Conservation (phyloP, 2,329 filamentous ascomycete species). For the Neopestalotiopsis sp. region DNA sequence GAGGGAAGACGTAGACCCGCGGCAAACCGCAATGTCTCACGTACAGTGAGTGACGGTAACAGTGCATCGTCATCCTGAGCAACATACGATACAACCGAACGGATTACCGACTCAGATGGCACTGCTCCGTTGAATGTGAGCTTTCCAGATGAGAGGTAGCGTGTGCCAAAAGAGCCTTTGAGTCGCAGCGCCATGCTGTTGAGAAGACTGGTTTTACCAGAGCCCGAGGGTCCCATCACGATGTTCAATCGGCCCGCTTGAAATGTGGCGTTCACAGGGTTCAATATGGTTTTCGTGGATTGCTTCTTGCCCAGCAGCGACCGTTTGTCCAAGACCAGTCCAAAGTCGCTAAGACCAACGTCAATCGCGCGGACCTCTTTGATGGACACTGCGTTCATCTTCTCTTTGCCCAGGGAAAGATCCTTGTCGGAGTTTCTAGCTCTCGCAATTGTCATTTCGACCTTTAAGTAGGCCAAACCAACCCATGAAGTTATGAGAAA, state of each 20-base stretch:
- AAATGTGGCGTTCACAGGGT: slow-evolving; percentile 70
- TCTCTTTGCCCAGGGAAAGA: slow-evolving; percentile 72
- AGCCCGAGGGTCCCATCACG: slow-evolving; percentile 81
- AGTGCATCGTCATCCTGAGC: slow-evolving; percentile 80
- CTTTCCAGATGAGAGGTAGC: slow-evolving; percentile 64
- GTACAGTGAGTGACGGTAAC: slow-evolving; percentile 74
- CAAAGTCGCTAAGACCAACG: slow-evolving; percentile 68
- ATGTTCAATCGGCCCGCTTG: slow-evolving; percentile 72
- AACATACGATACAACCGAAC: slow-evolving; percentile 77
- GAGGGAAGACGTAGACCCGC: slow-evolving; percentile 73
- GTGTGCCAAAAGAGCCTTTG: slow-evolving; percentile 63
- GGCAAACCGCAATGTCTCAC: slow-evolving; percentile 74
- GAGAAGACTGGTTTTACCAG: slow-evolving; percentile 76
- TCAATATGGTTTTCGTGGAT: slow-evolving; percentile 64
- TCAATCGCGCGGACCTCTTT: slow-evolving; percentile 64
- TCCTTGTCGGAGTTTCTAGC: slow-evolving; percentile 64
- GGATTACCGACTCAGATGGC: slow-evolving; percentile 71
- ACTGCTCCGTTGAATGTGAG: slow-evolving; percentile 73
- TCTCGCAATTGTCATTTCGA: slow-evolving; percentile 73
- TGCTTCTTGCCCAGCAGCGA: slow-evolving; percentile 55
- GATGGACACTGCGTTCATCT: slow-evolving; percentile 60
- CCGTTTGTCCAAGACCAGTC: slow-evolving; percentile 67
- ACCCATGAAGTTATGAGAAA: slow-evolving; percentile 67
- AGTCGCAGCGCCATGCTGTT: slow-evolving; percentile 75
- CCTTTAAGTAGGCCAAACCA: slow-evolving; percentile 66